These are phyloP conservation scores for Botrytis porri DNA, from an alignment of 2,329 filamentous ascomycete genomes.

Conservation along the genomic window DNA sequence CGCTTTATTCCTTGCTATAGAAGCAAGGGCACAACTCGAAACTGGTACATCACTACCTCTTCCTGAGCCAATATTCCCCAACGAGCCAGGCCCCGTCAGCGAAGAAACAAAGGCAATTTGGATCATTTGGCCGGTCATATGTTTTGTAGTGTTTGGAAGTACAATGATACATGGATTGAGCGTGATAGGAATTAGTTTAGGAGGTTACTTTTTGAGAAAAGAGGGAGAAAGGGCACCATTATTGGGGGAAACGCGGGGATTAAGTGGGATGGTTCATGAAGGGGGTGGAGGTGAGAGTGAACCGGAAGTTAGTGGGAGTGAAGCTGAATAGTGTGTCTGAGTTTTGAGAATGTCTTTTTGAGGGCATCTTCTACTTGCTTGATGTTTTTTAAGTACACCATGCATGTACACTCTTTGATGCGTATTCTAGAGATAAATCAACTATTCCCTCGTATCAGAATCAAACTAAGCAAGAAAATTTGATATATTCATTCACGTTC, in stretches of 20 bases:
- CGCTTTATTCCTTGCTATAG: slow-evolving; percentile 54
- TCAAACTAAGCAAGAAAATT: accelerated
- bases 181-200: slow-evolving; percentile 49
- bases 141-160: slow-evolving; percentile 52
- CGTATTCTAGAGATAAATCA: neutral
- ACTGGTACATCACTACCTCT: slow-evolving; percentile 46
- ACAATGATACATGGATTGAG: slow-evolving; percentile 54
- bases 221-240: slow-evolving; percentile 49
- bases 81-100: slow-evolving; percentile 33
- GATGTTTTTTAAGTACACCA: too few species aligned
- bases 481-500: neutral
- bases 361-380: neutral
- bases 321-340: slow-evolving; percentile 7
- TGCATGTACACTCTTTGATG: neutral
- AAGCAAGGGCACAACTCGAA: slow-evolving; percentile 52
- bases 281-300: slow-evolving; percentile 38
- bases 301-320: slow-evolving; percentile 35
- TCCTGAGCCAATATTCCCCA: slow-evolving; percentile 41
- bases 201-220: slow-evolving; percentile 46
- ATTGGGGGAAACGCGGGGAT: slow-evolving; percentile 49
- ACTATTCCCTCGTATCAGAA: neutral
- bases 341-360: neutral
- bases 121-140: slow-evolving; percentile 53
- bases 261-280: slow-evolving; percentile 50
- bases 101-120: slow-evolving; percentile 42